A percentile compares a stretch with the other conserved stretches of the same genome.
These are phyloP conservation scores for Fraxinus latifolia DNA, from an alignment of 305 asterid species.

Conservation along the genomic window DNA sequence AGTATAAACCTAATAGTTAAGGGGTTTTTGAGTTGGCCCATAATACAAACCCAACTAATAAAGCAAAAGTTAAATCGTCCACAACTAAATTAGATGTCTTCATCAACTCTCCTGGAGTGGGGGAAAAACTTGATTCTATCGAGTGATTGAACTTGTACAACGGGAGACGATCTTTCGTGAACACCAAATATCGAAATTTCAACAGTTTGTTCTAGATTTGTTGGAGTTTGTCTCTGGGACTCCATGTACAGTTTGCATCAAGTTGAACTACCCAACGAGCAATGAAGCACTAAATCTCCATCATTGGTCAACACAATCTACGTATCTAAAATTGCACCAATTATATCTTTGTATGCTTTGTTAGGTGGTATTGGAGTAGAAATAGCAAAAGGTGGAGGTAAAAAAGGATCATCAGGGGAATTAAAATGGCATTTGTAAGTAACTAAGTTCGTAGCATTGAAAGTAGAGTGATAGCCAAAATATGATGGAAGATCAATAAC, in stretches of 20 bases:
- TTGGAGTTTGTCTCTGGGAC: background rate
- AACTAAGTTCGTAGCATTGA: background rate
- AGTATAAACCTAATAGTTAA: background rate
- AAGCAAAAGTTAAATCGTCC: background rate
- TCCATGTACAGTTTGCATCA: background rate
- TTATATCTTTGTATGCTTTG: too few relatives aligned
- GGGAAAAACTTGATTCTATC: background rate
- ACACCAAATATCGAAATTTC: background rate
- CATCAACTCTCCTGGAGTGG: background rate
- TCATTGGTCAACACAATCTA: too few relatives aligned
- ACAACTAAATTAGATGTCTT: background rate
- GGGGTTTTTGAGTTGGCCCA: background rate
- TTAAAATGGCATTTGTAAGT: background rate
- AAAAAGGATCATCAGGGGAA: background rate
- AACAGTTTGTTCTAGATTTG: background rate
- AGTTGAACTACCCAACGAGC: background rate
- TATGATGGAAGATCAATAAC: background rate
- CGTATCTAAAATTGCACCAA: too few relatives aligned
- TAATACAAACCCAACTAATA: background rate
- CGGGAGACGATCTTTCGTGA: background rate
- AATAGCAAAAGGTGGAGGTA: background rate
- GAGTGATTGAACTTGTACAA: background rate
- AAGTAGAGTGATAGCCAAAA: background rate
- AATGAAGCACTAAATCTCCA: background rate
- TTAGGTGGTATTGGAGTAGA: background rate